These are phyloP conservation scores for Triticum timopheevii DNA, from an alignment of 176 grass and related monocot species.

Conservation along the genomic window DNA sequence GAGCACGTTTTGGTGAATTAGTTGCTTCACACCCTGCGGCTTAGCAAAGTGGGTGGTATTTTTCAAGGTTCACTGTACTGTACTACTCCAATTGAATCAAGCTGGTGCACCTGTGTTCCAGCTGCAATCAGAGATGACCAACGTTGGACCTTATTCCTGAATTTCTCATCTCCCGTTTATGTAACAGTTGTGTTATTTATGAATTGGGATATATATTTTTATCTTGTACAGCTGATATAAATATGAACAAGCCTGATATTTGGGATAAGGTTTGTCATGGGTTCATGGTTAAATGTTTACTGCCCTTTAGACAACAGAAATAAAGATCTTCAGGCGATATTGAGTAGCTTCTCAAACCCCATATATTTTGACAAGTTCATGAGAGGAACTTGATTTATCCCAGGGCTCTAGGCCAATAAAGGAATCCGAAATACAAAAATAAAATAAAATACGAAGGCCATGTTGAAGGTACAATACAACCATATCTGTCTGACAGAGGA, in stretches of 20 bases:
- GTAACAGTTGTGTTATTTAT: conserved; percentile 14
- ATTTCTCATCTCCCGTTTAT: neutral
- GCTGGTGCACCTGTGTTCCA: neutral
- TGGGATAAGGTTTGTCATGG: neutral
- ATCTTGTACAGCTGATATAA: neutral
- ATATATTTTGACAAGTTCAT: neutral
- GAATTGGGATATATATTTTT: neutral
- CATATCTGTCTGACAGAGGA: neutral
- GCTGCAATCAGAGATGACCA: neutral
- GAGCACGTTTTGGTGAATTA: too few relatives aligned
- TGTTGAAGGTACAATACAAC: too few relatives aligned
- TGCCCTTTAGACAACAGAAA: neutral
- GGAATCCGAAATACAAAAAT: too few relatives aligned
- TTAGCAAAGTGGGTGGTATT: neutral
- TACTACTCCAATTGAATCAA: neutral
- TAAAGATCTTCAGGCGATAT: neutral
- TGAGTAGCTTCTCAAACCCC: neutral
- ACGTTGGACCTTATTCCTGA: conserved; percentile 19
- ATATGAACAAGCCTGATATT: neutral
- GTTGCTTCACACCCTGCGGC: neutral
- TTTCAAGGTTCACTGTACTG: neutral
- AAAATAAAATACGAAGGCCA: too few relatives aligned
- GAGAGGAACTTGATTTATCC: too few relatives aligned
- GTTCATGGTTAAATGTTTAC: neutral
- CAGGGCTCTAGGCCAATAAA: too few relatives aligned